Conservation (phyloP, 768 basidiomycete genomes). For the Xerocomellus chrysenteron region DNA sequence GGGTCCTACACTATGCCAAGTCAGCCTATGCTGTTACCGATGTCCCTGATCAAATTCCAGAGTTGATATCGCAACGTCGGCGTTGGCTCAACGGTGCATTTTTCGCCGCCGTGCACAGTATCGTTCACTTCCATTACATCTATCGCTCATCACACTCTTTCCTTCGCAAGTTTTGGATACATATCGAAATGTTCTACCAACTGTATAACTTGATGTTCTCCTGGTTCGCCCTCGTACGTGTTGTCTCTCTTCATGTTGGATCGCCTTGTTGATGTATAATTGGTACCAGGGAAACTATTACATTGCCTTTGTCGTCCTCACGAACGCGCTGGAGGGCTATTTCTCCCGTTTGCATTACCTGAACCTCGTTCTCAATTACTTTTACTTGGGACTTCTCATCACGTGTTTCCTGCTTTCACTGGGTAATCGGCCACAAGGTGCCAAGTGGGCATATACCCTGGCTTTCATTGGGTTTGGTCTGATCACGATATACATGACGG, state of each 20-base stretch:
- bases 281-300: conserved; percentile 76
- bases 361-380: conserved; percentile 80
- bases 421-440: conserved; percentile 91
- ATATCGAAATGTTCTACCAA: conserved; percentile 92
- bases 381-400: conserved; percentile 84
- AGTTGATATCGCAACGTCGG: conserved; percentile 90
- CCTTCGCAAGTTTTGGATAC: conserved; percentile 89
- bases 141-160: conserved; percentile 87
- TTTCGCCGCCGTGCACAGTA: conserved; percentile 94
- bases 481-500: conserved; percentile 97
- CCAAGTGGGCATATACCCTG: conserved; percentile 81
- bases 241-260: background rate
- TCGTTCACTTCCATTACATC: conserved; percentile 91
- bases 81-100: conserved; percentile 98
- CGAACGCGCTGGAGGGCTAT: conserved; percentile 64
- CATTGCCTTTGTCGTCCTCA: conserved; percentile 82
- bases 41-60: conserved; percentile 93
- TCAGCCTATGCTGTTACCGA: conserved; percentile 91
- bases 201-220: conserved; percentile 88
- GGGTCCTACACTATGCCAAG: conserved; percentile 96
- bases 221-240: conserved; percentile 79
- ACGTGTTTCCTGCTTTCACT: conserved; percentile 85
- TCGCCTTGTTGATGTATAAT: background rate
- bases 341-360: conserved; percentile 64
- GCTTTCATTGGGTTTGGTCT: conserved; percentile 86